Conservation (phyloP, 169 alveolate genomes). For the Besnoitia besnoiti region DNA sequence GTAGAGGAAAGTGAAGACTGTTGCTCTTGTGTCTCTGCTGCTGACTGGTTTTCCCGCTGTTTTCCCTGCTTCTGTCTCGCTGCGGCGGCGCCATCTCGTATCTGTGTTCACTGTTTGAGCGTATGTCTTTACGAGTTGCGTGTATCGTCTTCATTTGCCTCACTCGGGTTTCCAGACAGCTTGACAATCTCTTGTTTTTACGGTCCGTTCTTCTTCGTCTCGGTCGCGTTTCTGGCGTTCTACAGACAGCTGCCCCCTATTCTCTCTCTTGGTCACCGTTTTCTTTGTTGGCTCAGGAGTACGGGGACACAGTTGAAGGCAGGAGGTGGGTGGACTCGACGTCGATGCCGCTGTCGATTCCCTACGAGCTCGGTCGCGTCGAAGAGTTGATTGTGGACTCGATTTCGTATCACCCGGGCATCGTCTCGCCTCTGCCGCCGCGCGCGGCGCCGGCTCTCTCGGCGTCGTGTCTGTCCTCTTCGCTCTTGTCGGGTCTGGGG, state of each 20-base stretch:
- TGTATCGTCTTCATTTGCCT: too few relatives aligned
- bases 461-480: background rate
- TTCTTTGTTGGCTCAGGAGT: background rate
- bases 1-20: too few relatives aligned
- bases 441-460: background rate
- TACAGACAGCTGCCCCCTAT: background rate
- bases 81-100: too few relatives aligned
- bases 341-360: slow-evolving; percentile 37
- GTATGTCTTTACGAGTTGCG: too few relatives aligned
- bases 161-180: too few relatives aligned
- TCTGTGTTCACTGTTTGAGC: too few relatives aligned
- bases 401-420: slow-evolving; percentile 18
- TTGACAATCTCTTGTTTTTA: too few relatives aligned
- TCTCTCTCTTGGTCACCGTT: background rate
- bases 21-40: too few relatives aligned
- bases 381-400: slow-evolving; percentile 25
- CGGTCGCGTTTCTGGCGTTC: too few relatives aligned
- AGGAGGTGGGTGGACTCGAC: slow-evolving; percentile 13
- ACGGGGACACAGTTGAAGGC: background rate
- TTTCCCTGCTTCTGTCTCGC: too few relatives aligned
- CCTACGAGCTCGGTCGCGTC: slow-evolving; percentile 35
- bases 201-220: too few relatives aligned
- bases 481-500: background rate
- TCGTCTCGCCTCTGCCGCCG: slow-evolving; percentile 15
- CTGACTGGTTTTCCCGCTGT: too few relatives aligned